A percentile compares a stretch with the other conserved stretches of the same genome.
Evolutionary conservation across 306 rosid genomes (phyloP).

Genomic region (Fragaria iinumae): DNA sequence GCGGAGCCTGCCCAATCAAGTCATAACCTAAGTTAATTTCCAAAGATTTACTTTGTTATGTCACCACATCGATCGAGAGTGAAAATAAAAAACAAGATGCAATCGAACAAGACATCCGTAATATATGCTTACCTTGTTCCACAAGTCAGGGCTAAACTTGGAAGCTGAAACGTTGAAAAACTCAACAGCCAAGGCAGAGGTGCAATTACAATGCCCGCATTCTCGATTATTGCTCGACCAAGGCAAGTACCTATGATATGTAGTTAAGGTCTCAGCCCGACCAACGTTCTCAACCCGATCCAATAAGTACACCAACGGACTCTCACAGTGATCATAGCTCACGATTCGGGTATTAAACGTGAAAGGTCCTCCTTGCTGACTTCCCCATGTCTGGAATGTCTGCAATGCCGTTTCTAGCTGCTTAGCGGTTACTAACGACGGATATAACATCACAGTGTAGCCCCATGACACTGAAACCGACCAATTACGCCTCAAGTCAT

Average conservation of each 20-base stretch:
- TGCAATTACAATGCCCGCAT: constrained; percentile 26
- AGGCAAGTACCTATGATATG: constrained; percentile 21
- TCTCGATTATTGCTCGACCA: background rate
- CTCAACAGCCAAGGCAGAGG: constrained; percentile 24
- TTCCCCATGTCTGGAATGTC: constrained; percentile 60
- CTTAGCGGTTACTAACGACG: constrained; percentile 40
- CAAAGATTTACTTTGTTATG: background rate
- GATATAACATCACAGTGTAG: constrained; percentile 54
- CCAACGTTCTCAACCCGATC: constrained; percentile 30
- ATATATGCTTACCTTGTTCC: constrained; percentile 52
- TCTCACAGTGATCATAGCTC: constrained; percentile 30
- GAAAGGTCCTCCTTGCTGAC: constrained; percentile 38
- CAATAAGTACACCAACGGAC: constrained; percentile 37
- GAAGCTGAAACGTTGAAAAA: constrained; percentile 46
- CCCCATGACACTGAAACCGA: constrained; percentile 77
- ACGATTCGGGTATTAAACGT: constrained; percentile 50
- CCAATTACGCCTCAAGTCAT: constrained; percentile 60
- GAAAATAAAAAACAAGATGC: background rate
- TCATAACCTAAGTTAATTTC: background rate
- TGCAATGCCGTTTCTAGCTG: constrained; percentile 36
- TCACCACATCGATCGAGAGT: background rate
- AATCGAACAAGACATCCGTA: background rate
- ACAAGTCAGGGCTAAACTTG: constrained; percentile 23
- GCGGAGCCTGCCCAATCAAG: constrained; percentile 68
- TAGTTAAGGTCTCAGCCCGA: constrained; percentile 24